A percentile compares a stretch with the other conserved stretches of the same genome.
phyloP scores from a whole-genome alignment of 805 yeast species.

The Cyberlindnera euphorbiiphila region DNA sequence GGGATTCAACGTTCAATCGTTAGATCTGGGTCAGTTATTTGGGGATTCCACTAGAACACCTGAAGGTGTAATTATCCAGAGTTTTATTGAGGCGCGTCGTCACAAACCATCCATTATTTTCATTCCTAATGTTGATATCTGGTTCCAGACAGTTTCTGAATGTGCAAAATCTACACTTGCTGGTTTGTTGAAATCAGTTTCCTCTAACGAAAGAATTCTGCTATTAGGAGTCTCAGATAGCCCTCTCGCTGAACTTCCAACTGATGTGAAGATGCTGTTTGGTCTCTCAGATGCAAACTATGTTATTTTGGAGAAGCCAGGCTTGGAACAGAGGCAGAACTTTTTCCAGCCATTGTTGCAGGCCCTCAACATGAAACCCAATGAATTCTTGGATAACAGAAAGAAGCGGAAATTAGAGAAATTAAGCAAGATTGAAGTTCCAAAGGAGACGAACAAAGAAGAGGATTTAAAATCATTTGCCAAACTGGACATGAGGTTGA shows the following conservation, averaged over 20 bases:
- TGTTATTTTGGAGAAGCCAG: slow-evolving; percentile 43
- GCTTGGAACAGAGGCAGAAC: slow-evolving; percentile 40
- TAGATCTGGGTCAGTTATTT: slow-evolving; percentile 74
- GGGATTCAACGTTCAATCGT: slow-evolving; percentile 82
- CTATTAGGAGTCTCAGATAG: slow-evolving; percentile 68
- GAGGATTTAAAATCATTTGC: slow-evolving; percentile 40
- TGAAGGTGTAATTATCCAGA: slow-evolving; percentile 79
- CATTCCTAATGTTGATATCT: slow-evolving; percentile 77
- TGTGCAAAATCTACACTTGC: slow-evolving; percentile 70
- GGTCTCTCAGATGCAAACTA: slow-evolving; percentile 50
- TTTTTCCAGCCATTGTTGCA: slow-evolving; percentile 54
- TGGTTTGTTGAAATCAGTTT: slow-evolving; percentile 62
- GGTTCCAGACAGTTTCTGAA: slow-evolving; percentile 64
- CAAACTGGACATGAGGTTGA: slow-evolving; percentile 73
- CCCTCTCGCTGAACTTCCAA: slow-evolving; percentile 36
- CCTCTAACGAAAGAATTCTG: slow-evolving; percentile 68
- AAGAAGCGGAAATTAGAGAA: slow-evolving; percentile 31
- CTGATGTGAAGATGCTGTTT: slow-evolving; percentile 51
- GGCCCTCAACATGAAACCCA: slow-evolving; percentile 64
- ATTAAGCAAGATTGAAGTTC: slow-evolving; percentile 38
- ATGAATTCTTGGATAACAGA: slow-evolving; percentile 62
- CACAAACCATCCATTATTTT: slow-evolving; percentile 84
- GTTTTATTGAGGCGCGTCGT: slow-evolving; percentile 81
- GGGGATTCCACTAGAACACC: slow-evolving; percentile 78
- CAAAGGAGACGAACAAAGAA: slow-evolving; percentile 32